These are phyloP conservation scores for Bertia moriformis DNA, from an alignment of 2,329 filamentous ascomycete species.

Conservation along the genomic window DNA sequence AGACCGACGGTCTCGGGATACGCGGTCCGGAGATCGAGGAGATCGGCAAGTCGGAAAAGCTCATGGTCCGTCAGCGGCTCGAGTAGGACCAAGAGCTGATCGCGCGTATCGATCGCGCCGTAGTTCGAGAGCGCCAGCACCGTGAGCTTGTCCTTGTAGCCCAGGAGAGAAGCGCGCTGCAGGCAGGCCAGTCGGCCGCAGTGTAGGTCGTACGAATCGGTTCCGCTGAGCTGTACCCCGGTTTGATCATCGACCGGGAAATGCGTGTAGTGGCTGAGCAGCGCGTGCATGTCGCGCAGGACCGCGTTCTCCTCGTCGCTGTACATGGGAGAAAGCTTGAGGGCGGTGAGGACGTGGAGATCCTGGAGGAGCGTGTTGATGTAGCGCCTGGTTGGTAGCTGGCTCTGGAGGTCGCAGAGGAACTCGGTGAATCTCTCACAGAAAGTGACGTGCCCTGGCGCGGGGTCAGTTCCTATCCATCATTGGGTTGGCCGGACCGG, in stretches of 20 bases:
- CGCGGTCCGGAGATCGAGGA: slow-evolving; percentile 63
- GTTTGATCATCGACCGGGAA: slow-evolving; percentile 89
- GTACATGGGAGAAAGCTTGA: slow-evolving; percentile 67
- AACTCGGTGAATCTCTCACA: slow-evolving; percentile 91
- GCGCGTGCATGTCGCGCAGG: slow-evolving; percentile 62
- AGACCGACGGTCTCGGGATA: slow-evolving; percentile 64
- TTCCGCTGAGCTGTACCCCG: slow-evolving; percentile 57
- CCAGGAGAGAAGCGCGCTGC: slow-evolving; percentile 63
- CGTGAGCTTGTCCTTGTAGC: slow-evolving; percentile 82
- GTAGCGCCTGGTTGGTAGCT: slow-evolving; percentile 84
- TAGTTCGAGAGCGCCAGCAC: slow-evolving; percentile 87
- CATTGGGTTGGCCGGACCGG: slow-evolving; percentile 7
- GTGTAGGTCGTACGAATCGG: slow-evolving; percentile 67
- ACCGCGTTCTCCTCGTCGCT: slow-evolving; percentile 61
- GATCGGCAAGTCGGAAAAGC: slow-evolving; percentile 49
- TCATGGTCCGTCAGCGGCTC: slow-evolving; percentile 62
- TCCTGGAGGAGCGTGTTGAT: slow-evolving; percentile 80
- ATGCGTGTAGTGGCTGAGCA: slow-evolving; percentile 75
- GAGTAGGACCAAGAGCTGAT: slow-evolving; percentile 68
- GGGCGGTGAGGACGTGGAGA: slow-evolving; percentile 64
- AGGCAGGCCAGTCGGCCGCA: slow-evolving; percentile 61
- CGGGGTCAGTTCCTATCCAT: slow-evolving; percentile 12
- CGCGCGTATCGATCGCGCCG: slow-evolving; percentile 66
- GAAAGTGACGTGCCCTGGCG: slow-evolving; percentile 55
- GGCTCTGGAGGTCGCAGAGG: slow-evolving; percentile 77